Percentiles rank a stretch among this genome's conserved stretches.
Conservation (phyloP, 148 eudicot species). For the Chenopodium formosanum region DNA sequence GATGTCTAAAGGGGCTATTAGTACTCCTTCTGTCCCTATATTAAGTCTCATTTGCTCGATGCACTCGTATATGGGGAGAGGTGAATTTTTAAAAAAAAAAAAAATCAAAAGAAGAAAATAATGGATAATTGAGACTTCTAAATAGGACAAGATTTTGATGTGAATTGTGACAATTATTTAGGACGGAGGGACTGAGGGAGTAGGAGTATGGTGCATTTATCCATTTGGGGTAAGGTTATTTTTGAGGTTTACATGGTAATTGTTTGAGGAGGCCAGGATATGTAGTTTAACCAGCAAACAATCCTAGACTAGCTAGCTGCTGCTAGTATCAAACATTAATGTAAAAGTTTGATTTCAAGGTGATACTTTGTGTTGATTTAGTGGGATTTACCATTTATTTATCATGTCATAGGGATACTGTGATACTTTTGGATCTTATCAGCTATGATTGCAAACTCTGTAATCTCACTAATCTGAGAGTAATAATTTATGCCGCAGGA, state of each 20-base stretch:
- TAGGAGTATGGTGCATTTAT: background rate
- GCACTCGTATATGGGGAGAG: too few species aligned
- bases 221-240: background rate
- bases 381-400: background rate
- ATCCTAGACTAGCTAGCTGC: background rate
- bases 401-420: background rate
- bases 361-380: background rate
- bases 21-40: too few species aligned
- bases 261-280: background rate
- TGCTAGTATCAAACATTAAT: too few species aligned
- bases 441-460: background rate
- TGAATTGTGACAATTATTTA: too few species aligned
- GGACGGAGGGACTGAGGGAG: too few species aligned
- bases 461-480: background rate
- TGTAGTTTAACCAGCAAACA: background rate
- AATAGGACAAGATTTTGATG: too few species aligned
- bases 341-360: too few species aligned
- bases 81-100: too few species aligned
- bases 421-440: background rate
- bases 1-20: too few species aligned
- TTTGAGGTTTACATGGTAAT: background rate
- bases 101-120: too few species aligned
- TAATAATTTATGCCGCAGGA: conserved; percentile 41
- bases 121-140: too few species aligned
- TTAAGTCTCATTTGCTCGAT: too few species aligned